phyloP scores from a whole-genome alignment of 1,284 basidiomycete genomes.

The Peniophora sp. region DNA sequence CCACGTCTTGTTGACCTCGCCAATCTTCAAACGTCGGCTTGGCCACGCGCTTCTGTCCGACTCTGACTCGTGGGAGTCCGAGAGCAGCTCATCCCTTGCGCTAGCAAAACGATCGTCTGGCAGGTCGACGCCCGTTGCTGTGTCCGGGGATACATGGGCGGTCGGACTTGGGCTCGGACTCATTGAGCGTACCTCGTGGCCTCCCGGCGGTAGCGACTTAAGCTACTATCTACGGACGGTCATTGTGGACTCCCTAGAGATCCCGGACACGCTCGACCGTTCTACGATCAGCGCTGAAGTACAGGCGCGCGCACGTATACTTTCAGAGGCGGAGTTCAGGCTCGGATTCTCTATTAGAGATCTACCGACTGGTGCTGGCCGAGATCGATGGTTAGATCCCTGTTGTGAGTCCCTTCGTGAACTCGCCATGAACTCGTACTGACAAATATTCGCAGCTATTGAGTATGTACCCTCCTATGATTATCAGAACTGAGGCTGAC shows the following conservation, averaged over 20 bases:
- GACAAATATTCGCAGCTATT: constrained; percentile 31
- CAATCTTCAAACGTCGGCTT: constrained; percentile 58
- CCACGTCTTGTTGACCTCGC: constrained; percentile 59
- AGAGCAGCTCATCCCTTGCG: constrained; percentile 13
- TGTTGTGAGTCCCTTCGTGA: constrained; percentile 42
- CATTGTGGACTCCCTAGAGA: constrained; percentile 65
- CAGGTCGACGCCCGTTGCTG: constrained; percentile 2
- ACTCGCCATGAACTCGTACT: constrained; percentile 5
- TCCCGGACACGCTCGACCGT: constrained; percentile 8
- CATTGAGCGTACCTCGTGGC: constrained; percentile 69
- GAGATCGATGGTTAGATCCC: constrained; percentile 74
- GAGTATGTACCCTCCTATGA: constrained; percentile 36
- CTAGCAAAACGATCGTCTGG: constrained; percentile 18
- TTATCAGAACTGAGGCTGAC: background rate
- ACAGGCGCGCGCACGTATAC: constrained; percentile 21
- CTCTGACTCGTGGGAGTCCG: constrained; percentile 36
- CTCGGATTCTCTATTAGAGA: constrained; percentile 79
- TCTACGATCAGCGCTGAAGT: constrained; percentile 15
- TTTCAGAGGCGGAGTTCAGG: constrained; percentile 65
- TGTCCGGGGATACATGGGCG: constrained; percentile 37
- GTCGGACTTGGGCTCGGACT: constrained; percentile 69
- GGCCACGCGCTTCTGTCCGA: constrained; percentile 64
- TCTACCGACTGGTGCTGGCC: constrained; percentile 51
- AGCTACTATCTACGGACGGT: constrained; percentile 76
- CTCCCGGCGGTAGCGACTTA: constrained; percentile 76